Conservation (phyloP, 225 moss, liverwort and hornwort species). For the Polytrichum formosum region DNA sequence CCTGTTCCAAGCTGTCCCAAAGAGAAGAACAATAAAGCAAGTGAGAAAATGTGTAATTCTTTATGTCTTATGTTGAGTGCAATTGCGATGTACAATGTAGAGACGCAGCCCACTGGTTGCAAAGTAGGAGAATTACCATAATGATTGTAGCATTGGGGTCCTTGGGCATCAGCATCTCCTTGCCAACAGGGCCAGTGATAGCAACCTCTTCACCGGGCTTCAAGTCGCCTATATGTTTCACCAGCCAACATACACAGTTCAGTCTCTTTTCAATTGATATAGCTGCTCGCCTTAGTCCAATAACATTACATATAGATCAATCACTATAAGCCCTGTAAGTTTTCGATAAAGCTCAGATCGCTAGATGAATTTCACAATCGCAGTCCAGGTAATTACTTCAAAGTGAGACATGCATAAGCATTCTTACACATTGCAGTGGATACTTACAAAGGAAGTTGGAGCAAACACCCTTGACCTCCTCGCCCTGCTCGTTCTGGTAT, state of each 20-base stretch:
- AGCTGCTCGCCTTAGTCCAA: no score
- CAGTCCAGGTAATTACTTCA: no score
- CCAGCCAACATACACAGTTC: neutral
- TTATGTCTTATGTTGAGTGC: no score
- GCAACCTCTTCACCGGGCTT: constrained; percentile 54
- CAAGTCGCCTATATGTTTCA: constrained; percentile 37
- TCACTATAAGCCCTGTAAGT: no score
- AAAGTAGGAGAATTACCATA: constrained; percentile 31
- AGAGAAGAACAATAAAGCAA: neutral
- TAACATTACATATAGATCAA: no score
- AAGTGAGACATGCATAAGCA: no score
- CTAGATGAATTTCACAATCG: no score
- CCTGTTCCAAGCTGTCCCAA: constrained; percentile 53
- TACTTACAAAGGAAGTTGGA: constrained; percentile 65
- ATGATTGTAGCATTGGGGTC: constrained; percentile 55
- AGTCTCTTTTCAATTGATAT: neutral
- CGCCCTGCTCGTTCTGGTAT: constrained; percentile 61
- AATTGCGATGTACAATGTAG: neutral
- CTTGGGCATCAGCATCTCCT: constrained; percentile 74
- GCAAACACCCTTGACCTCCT: constrained; percentile 67
- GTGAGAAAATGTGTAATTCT: neutral
- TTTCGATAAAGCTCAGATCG: no score
- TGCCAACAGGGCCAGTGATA: constrained; percentile 63
- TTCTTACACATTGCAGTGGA: no score
- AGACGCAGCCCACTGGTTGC: neutral